phyloP scores from a whole-genome alignment of 495 filamentous ascomycete genomes.

The Penicillium ochrochloron region DNA sequence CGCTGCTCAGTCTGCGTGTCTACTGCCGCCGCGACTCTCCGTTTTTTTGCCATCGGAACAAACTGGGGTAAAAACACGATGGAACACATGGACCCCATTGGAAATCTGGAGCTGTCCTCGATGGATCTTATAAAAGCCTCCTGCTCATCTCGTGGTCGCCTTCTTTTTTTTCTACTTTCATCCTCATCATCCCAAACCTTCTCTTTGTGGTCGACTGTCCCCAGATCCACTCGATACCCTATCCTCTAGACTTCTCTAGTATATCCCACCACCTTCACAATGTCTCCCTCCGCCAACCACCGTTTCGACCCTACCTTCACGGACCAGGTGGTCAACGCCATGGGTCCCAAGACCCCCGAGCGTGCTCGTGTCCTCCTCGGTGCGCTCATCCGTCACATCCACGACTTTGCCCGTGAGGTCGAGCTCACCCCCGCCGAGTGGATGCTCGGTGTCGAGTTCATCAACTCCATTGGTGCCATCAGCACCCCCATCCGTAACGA shows the following conservation, averaged over 20 bases:
- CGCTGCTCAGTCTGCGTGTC: no score
- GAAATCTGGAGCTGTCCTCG: background rate
- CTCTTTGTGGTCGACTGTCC: background rate
- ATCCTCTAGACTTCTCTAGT: background rate
- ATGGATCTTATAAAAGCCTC: background rate
- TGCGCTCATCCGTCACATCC: slow-evolving; percentile 72
- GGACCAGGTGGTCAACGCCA: slow-evolving; percentile 71
- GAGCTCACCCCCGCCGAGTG: slow-evolving; percentile 81
- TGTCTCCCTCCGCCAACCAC: slow-evolving; percentile 39
- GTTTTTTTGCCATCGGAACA: background rate
- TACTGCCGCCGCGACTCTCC: background rate
- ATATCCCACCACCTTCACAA: slow-evolving; percentile 22
- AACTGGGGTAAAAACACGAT: slow-evolving; percentile 1
- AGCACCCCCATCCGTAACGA: slow-evolving; percentile 69
- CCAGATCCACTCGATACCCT: background rate
- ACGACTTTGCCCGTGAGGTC: slow-evolving; percentile 83
- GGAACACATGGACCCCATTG: background rate
- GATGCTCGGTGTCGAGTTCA: slow-evolving; percentile 74
- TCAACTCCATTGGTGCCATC: slow-evolving; percentile 58
- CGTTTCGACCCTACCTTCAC: slow-evolving; percentile 79
- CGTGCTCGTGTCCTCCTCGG: slow-evolving; percentile 69
- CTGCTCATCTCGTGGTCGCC: background rate
- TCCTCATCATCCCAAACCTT: background rate
- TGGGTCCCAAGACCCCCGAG: slow-evolving; percentile 72
- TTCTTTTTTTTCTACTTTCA: background rate